Evolutionary conservation across 2,329 filamentous ascomycete genomes (phyloP).

Genomic region (Lasiodiplodia hormozganensis): DNA sequence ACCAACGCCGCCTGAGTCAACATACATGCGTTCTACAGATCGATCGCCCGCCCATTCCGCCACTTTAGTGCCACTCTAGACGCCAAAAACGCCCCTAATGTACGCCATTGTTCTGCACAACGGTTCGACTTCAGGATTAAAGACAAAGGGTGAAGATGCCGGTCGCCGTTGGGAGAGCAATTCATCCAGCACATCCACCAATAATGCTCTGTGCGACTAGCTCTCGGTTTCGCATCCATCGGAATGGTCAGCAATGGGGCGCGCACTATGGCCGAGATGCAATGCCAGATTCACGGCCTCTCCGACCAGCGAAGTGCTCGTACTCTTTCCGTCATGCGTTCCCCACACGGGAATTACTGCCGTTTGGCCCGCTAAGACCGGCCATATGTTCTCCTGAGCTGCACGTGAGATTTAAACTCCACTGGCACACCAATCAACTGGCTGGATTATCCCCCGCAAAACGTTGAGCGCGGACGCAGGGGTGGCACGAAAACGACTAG

Average conservation of each 20-base stretch:
- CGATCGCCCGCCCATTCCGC: slow-evolving; percentile 14
- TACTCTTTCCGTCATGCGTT: background rate
- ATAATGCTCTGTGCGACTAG: background rate
- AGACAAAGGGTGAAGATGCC: background rate
- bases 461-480: background rate
- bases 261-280: background rate
- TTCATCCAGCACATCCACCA: background rate
- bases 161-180: background rate
- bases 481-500: background rate
- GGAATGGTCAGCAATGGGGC: background rate
- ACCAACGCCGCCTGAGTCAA: slow-evolving; percentile 15
- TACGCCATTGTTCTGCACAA: background rate
- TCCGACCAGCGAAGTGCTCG: background rate
- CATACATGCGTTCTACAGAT: slow-evolving; percentile 2
- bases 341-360: slow-evolving; percentile 11
- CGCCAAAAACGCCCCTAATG: background rate
- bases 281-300: slow-evolving; percentile 2
- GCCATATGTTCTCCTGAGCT: background rate
- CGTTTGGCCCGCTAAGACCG: background rate
- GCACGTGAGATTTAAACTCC: slow-evolving; percentile 9
- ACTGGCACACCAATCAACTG: background rate
- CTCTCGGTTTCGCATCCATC: slow-evolving; percentile 8
- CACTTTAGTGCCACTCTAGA: background rate
- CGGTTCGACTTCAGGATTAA: background rate
- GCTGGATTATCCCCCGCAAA: background rate